Conservation (phyloP, 2,329 filamentous ascomycete genomes). For the Colletotrichum tabaci region DNA sequence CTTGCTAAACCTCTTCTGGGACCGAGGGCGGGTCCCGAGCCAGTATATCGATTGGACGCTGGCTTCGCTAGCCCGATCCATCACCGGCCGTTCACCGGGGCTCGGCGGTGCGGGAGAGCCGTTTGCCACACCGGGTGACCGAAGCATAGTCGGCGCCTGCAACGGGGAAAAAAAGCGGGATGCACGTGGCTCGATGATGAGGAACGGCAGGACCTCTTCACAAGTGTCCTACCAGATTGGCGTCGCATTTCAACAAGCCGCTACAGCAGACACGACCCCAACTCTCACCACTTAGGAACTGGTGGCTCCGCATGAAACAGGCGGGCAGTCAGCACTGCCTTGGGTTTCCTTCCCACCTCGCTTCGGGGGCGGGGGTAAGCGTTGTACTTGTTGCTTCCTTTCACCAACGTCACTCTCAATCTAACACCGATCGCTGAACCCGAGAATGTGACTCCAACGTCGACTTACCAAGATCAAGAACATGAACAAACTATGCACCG, state of each 20-base stretch:
- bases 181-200: background rate
- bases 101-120: slow-evolving; percentile 8
- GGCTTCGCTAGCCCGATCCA: slow-evolving; percentile 28
- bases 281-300: background rate
- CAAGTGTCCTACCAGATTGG: background rate
- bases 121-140: slow-evolving; percentile 33
- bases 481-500: background rate
- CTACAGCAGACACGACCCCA: background rate
- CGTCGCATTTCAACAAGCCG: background rate
- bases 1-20: slow-evolving; percentile 30
- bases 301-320: background rate
- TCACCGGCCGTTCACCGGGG: slow-evolving; percentile 32
- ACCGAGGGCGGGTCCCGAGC: slow-evolving; percentile 17
- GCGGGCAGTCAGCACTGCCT: slow-evolving; percentile 18
- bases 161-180: background rate
- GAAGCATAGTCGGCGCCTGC: slow-evolving; percentile 26
- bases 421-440: background rate
- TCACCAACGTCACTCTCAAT: background rate
- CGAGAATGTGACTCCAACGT: background rate
- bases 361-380: background rate
- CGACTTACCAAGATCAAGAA: background rate
- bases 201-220: background rate
- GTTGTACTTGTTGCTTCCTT: background rate
- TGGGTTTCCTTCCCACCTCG: background rate
- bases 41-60: background rate